Conservation (phyloP, 108 stramenopile genomes). For the Nitzschia sp. region DNA sequence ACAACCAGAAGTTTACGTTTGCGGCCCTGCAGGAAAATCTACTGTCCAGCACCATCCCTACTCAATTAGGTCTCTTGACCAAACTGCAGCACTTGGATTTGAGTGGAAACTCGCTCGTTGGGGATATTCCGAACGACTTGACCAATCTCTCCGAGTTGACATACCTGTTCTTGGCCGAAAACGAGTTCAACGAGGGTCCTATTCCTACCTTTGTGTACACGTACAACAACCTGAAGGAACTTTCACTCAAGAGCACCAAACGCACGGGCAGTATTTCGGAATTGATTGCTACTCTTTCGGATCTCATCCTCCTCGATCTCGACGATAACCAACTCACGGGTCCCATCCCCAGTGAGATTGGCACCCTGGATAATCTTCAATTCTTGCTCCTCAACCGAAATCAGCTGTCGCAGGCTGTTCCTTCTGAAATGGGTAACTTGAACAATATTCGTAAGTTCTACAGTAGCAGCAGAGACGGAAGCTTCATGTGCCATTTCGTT, state of each 20-base stretch:
- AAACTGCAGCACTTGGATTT: slow-evolving; percentile 27
- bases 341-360: slow-evolving; percentile 31
- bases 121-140: slow-evolving; percentile 23
- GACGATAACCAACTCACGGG: slow-evolving; percentile 35
- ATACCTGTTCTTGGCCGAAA: slow-evolving; percentile 48
- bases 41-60: slow-evolving; percentile 26
- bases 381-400: slow-evolving; percentile 44
- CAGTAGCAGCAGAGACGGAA: neutral
- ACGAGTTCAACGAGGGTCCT: slow-evolving; percentile 29
- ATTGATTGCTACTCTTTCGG: slow-evolving; percentile 19
- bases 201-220: slow-evolving; percentile 39
- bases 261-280: slow-evolving; percentile 39
- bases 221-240: slow-evolving; percentile 37
- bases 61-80: slow-evolving; percentile 25
- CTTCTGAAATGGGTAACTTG: slow-evolving; percentile 27
- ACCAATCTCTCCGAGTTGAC: slow-evolving; percentile 9
- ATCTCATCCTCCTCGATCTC: slow-evolving; percentile 35
- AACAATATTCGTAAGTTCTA: slow-evolving; percentile 16
- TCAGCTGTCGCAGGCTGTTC: slow-evolving; percentile 19
- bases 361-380: slow-evolving; percentile 27
- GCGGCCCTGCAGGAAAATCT: slow-evolving; percentile 38
- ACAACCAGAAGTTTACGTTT: slow-evolving; percentile 22
- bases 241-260: slow-evolving; percentile 39
- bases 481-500: neutral
- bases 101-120: slow-evolving; percentile 19